These are phyloP conservation scores for Lentinula novae-zelandiae DNA, from an alignment of 1,284 basidiomycete species.

Conservation along the genomic window DNA sequence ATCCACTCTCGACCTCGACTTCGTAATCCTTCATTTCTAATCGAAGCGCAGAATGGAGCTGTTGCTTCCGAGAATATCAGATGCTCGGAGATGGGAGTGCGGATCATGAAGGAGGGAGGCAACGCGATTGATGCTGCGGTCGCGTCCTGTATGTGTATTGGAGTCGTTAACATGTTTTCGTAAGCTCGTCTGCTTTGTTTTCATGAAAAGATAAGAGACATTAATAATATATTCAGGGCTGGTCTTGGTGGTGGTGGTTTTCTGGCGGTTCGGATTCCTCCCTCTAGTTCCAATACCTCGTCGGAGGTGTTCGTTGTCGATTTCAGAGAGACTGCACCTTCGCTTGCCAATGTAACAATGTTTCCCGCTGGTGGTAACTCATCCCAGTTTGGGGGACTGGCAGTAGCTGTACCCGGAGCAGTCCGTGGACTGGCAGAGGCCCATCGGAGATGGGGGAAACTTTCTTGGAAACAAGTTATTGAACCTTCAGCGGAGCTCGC, in stretches of 20 bases:
- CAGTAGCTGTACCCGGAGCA: conserved; percentile 86
- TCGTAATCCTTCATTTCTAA: conserved; percentile 20
- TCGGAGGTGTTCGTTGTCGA: conserved; percentile 78
- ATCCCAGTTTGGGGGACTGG: conserved; percentile 72
- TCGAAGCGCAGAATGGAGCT: conserved; percentile 72
- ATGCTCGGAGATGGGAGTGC: conserved; percentile 83
- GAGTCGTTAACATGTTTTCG: conserved; percentile 89
- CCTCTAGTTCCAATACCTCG: conserved; percentile 31
- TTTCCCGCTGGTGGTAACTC: conserved; percentile 49
- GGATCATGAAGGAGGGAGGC: conserved; percentile 76
- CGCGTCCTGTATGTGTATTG: conserved; percentile 77
- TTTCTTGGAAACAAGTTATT: conserved; percentile 78
- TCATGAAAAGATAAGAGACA: background rate
- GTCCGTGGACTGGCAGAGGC: conserved; percentile 79
- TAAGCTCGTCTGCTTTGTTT: conserved; percentile 32
- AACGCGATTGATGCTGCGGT: conserved; percentile 91
- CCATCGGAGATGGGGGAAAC: conserved; percentile 72
- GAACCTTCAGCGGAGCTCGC: conserved; percentile 75
- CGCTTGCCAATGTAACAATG: conserved; percentile 72
- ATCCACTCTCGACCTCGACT: background rate
- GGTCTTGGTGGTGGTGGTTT: conserved; percentile 93
- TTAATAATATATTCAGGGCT: conserved; percentile 40
- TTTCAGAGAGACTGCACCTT: conserved; percentile 87
- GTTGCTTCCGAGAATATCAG: conserved; percentile 84
- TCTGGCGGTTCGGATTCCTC: conserved; percentile 83